phyloP scores from a whole-genome alignment of 768 basidiomycete species.

The Serendipita sp. region DNA sequence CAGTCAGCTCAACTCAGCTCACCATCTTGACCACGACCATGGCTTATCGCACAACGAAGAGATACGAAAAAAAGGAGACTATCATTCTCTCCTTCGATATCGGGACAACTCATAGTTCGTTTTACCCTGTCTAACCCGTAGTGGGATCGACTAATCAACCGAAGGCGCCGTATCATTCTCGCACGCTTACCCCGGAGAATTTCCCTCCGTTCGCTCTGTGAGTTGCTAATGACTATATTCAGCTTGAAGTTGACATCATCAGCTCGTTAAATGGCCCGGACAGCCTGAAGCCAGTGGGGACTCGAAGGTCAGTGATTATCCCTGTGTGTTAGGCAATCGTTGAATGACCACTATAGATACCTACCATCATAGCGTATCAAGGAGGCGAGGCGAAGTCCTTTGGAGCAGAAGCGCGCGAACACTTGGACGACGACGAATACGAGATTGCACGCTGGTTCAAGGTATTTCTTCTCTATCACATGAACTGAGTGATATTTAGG shows the following conservation, averaged over 20 bases:
- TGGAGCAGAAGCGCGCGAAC: constrained; percentile 1
- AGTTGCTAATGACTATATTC: too few relatives aligned
- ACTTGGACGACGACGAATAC: background rate
- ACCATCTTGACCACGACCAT: background rate
- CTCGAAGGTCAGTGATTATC: background rate
- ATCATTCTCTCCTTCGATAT: background rate
- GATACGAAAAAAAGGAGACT: background rate
- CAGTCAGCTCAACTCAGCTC: too few relatives aligned
- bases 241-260: background rate
- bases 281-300: constrained; percentile 4
- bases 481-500: too few relatives aligned
- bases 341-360: background rate
- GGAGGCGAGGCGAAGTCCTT: background rate
- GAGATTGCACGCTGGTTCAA: background rate
- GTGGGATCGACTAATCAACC: too few relatives aligned
- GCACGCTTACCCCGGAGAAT: too few relatives aligned
- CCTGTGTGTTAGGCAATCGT: too few relatives aligned
- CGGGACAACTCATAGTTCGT: background rate
- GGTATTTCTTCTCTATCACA: background rate
- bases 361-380: background rate
- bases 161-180: too few relatives aligned
- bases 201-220: too few relatives aligned
- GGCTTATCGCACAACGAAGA: background rate
- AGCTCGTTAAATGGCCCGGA: constrained; percentile 6
- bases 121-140: too few relatives aligned